Evolutionary conservation across 148 eudicot genomes (phyloP).

Genomic region (Diospyros kaki): DNA sequence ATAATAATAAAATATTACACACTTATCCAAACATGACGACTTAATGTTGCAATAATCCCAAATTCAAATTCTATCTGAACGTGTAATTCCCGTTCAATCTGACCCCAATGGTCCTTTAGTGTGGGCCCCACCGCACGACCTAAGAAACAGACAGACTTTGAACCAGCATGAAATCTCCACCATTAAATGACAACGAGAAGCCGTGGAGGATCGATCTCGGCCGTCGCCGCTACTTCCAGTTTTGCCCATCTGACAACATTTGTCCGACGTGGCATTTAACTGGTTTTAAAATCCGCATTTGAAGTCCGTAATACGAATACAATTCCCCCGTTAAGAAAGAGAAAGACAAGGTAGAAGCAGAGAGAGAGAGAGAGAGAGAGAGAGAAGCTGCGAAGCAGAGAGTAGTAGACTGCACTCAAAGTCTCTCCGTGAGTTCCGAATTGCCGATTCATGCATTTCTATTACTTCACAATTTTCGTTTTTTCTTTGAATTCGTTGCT

Average conservation of each 20-base stretch:
- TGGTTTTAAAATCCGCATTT: conserved; percentile 46
- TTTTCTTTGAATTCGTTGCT: not conserved
- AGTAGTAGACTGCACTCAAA: not conserved
- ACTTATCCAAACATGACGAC: no score
- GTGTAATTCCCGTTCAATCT: no score
- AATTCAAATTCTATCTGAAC: no score
- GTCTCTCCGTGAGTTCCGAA: conserved; percentile 29
- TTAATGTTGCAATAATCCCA: no score
- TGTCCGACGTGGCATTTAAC: conserved; percentile 35
- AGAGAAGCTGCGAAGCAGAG: conserved; percentile 11
- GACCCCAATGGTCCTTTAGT: no score
- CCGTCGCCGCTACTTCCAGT: conserved; percentile 11
- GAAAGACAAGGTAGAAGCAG: conserved; percentile 13
- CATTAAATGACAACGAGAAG: not conserved
- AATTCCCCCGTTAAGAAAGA: not conserved
- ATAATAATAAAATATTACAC: no score
- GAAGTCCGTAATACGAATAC: conserved; percentile 34
- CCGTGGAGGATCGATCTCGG: conserved; percentile 2
- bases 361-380: conserved; percentile 17
- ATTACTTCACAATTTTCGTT: conserved; percentile 7
- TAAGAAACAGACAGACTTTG: not conserved
- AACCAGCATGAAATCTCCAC: conserved; percentile 7
- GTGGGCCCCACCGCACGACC: no score
- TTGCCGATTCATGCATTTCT: not conserved
- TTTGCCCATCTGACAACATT: not conserved